Evolutionary conservation across 1,139 yeast genomes (phyloP).

Genomic region (Debaryomyces udenii): DNA sequence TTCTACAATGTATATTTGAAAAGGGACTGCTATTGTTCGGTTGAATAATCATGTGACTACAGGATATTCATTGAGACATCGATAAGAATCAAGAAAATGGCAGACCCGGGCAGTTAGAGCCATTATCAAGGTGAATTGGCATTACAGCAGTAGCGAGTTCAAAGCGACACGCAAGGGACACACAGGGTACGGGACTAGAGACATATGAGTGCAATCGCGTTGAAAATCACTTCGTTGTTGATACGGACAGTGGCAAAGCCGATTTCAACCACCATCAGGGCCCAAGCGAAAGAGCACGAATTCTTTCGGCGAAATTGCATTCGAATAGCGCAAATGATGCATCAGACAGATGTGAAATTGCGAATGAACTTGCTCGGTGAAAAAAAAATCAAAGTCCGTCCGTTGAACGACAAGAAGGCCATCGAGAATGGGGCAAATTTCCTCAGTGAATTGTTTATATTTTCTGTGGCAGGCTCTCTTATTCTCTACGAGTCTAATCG

Average conservation of each 20-base stretch:
- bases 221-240: constrained; percentile 73
- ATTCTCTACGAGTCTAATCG: constrained; percentile 76
- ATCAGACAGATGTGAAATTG: constrained; percentile 63
- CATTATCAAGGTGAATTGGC: too few relatives aligned
- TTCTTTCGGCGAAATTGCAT: constrained; percentile 65
- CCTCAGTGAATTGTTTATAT: constrained; percentile 75
- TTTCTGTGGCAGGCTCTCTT: constrained; percentile 76
- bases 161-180: too few relatives aligned
- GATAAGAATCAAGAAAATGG: too few relatives aligned
- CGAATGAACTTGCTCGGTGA: constrained; percentile 69
- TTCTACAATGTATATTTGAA: too few relatives aligned
- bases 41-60: too few relatives aligned
- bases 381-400: constrained; percentile 61
- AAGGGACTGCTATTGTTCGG: too few relatives aligned
- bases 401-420: constrained; percentile 83
- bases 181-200: too few relatives aligned
- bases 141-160: too few relatives aligned
- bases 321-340: constrained; percentile 71
- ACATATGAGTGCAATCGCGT: constrained; percentile 59
- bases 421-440: constrained; percentile 83
- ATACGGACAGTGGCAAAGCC: constrained; percentile 84
- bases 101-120: too few relatives aligned
- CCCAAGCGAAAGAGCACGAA: constrained; percentile 78
- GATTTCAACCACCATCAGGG: constrained; percentile 69
- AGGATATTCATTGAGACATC: too few relatives aligned